Evolutionary conservation across 768 basidiomycete species (phyloP), one percentile per base, ranked within the genome.

Genomic region (Gyrodon lividus): DNA sequence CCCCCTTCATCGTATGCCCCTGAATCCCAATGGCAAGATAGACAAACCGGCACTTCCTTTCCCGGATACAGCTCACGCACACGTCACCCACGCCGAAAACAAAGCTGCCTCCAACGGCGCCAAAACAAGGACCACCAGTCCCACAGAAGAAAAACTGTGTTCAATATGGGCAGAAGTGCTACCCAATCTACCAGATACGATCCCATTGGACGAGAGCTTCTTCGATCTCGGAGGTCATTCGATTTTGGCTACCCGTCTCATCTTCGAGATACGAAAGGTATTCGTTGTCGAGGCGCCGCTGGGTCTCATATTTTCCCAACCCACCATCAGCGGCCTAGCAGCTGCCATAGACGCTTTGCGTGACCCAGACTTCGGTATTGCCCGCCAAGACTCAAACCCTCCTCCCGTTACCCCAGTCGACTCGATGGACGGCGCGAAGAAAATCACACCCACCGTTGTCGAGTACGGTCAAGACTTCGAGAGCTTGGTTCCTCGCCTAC

Each of bases 181-280:
- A 14, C 90, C 92, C 17, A 86, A 83, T 46, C 77, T 90, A 5
- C 85, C 92, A 0, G 74, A 80, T 7, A 80, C 86, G 1, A 83
- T 99, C 42, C 89, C 93, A 5, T 67, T 89, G 9, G 88, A 98
- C 66, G 96, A 98, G 63, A 92, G 83, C 67, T 99, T 99, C 81
- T 98, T 98, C 72, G 96, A 99, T 66, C 80, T 98, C 38, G 97
- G 97, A 43, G 97, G 97, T 6, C 97, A 99, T 71, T 98, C 97
- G 14, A 98, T 99, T 62, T 82, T 99, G 40, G 97, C 97, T 0
- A 99, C 97, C 2, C 87, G 95, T 22, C 83, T 98, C 54, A 92
- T 98, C 61, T 98, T 99, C 67, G 93, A 98, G 70, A 86, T 99
- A 47, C 86, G 97, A 62, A 97, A 95, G 71, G 74, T 78, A 0